phyloP scores from a whole-genome alignment of 2,329 filamentous ascomycete species.

The Hymenoscyphus repandus region DNA sequence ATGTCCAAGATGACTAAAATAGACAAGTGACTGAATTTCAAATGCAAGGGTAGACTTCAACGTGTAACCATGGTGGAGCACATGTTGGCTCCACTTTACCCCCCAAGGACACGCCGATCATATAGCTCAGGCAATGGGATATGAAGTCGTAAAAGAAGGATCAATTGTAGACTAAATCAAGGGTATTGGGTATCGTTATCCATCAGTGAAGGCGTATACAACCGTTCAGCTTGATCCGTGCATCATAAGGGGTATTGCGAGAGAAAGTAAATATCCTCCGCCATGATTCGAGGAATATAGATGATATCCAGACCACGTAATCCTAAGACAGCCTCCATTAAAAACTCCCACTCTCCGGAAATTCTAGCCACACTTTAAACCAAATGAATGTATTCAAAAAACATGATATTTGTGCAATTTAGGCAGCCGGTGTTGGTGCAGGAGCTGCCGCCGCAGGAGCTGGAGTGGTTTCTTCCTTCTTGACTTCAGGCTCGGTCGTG shows the following conservation, averaged over 20 bases:
- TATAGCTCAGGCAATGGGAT: too few species aligned
- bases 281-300: slow-evolving; percentile 3
- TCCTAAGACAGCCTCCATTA: slow-evolving; percentile 25
- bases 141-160: slow-evolving; percentile 8
- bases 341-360: slow-evolving; percentile 14
- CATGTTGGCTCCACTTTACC: too few species aligned
- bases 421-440: slow-evolving; percentile 10
- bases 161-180: slow-evolving; percentile 27
- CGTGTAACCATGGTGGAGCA: too few species aligned
- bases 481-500: slow-evolving; percentile 8
- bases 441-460: slow-evolving; percentile 3
- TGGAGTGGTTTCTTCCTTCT: slow-evolving; percentile 15
- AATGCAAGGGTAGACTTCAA: too few species aligned
- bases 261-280: slow-evolving; percentile 17
- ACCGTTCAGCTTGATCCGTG: slow-evolving; percentile 18
- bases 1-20: too few species aligned
- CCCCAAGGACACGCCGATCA: too few species aligned
- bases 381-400: slow-evolving; percentile 7
- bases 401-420: slow-evolving; percentile 6
- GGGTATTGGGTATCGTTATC: slow-evolving; percentile 29
- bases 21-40: too few species aligned
- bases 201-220: slow-evolving; percentile 18
- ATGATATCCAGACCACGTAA: slow-evolving; percentile 18
- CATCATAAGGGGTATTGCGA: slow-evolving; percentile 24
- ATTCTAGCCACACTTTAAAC: slow-evolving; percentile 10